A percentile compares a stretch with the other conserved stretches of the same genome.
Conservation (phyloP, 768 basidiomycete species). For the Cystofilobasidium bisporidii region DNA sequence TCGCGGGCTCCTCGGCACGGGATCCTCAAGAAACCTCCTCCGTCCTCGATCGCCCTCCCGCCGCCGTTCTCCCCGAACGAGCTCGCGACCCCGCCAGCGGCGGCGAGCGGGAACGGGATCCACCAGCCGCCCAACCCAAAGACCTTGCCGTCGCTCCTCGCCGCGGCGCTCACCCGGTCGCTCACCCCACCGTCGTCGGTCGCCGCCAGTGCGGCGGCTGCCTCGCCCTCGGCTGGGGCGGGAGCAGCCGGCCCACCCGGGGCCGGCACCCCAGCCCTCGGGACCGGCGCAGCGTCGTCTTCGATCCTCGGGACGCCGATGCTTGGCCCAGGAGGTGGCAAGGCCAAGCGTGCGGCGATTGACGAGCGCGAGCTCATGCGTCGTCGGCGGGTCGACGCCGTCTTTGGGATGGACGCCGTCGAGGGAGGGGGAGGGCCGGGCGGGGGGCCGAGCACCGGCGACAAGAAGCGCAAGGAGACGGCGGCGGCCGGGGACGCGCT, state of each 20-base stretch:
- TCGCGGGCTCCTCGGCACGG: not conserved
- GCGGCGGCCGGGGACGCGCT: not conserved
- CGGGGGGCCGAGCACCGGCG: not conserved
- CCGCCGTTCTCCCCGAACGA: not conserved
- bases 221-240: too few species aligned
- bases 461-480: too few species aligned
- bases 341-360: not conserved
- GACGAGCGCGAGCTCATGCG: conserved; percentile 60
- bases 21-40: conserved; percentile 3
- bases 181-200: conserved; percentile 6
- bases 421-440: not conserved
- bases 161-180: conserved; percentile 13
- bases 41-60: not conserved
- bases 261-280: too few species aligned
- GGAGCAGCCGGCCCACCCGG: too few species aligned
- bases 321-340: not conserved
- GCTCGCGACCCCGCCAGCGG: too few species aligned
- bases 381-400: conserved; percentile 43
- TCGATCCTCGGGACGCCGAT: not conserved
- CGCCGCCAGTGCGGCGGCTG: not conserved
- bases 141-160: conserved; percentile 20
- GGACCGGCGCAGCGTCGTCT: not conserved
- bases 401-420: conserved; percentile 40
- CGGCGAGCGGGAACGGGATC: too few species aligned
- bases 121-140: conserved; percentile 6